Conservation (phyloP, 345 rosid species). For the Eucalyptus dawsonii region DNA sequence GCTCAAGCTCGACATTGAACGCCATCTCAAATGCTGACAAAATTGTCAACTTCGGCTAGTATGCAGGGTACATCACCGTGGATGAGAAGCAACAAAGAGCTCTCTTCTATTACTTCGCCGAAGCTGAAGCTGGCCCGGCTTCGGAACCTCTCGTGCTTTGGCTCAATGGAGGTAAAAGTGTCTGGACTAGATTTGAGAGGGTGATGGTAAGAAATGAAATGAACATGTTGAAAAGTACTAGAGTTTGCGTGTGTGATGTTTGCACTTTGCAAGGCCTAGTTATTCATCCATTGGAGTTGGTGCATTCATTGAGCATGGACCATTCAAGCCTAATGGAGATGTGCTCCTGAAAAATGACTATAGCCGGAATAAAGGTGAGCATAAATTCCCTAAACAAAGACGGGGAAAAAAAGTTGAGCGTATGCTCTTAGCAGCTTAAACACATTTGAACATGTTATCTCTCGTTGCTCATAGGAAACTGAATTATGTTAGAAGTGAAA, state of each 20-base stretch:
- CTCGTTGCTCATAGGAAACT: background rate
- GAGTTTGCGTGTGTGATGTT: background rate
- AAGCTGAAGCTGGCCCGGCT: background rate
- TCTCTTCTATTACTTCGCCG: too few species aligned
- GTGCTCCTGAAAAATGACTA: slow-evolving; percentile 8
- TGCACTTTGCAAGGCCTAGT: slow-evolving; percentile 15
- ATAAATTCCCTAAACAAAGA: background rate
- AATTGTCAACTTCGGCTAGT: too few species aligned
- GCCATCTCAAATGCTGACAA: too few species aligned
- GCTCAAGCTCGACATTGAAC: too few species aligned
- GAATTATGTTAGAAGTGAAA: background rate
- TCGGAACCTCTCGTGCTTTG: slow-evolving; percentile 36
- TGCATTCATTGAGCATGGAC: slow-evolving; percentile 30
- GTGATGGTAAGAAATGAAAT: background rate
- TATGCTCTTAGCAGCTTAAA: background rate
- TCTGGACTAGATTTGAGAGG: background rate
- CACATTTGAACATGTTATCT: background rate
- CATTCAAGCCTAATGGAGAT: slow-evolving; percentile 17
- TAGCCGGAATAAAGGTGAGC: slow-evolving; percentile 31
- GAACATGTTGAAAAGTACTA: background rate
- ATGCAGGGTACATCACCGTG: too few species aligned
- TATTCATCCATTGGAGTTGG: slow-evolving; percentile 39
- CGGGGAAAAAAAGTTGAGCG: background rate
- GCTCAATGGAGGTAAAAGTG: slow-evolving; percentile 28
- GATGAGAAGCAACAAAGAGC: too few species aligned